These are phyloP conservation scores for Colletotrichum incanum DNA, from an alignment of 2,329 filamentous ascomycete species.

Conservation along the genomic window DNA sequence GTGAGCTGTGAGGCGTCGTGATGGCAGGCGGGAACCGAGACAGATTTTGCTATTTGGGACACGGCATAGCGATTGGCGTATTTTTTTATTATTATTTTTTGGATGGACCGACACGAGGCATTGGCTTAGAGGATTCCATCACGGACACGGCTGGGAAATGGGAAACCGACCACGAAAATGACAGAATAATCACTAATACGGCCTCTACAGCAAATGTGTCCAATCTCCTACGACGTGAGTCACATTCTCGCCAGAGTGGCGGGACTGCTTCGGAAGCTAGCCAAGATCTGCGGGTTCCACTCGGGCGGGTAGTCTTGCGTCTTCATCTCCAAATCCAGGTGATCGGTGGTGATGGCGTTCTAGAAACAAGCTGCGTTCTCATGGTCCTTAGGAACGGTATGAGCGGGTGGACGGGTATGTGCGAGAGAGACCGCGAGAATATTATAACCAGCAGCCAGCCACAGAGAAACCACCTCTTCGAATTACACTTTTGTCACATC, in stretches of 20 bases:
- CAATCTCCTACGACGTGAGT: not conserved
- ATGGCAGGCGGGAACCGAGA: not conserved
- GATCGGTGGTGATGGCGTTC: not conserved
- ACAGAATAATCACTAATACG: not conserved
- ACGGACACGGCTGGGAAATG: not conserved
- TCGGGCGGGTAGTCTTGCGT: not conserved
- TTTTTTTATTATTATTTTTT: constrained; percentile 1
- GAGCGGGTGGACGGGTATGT: not conserved
- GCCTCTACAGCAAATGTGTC: not conserved
- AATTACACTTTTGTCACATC: not conserved
- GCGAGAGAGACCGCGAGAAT: no score
- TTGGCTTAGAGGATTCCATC: not conserved
- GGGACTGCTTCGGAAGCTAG: not conserved
- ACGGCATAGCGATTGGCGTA: constrained; percentile 40
- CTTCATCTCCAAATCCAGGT: not conserved
- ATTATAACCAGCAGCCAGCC: no score
- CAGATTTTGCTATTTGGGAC: not conserved
- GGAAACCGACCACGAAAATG: not conserved
- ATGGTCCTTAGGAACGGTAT: not conserved
- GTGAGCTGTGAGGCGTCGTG: not conserved
- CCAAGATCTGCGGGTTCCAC: not conserved
- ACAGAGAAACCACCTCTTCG: not conserved
- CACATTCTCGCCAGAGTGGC: no score
- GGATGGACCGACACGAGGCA: not conserved
- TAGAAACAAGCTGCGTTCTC: not conserved